Base-by-base conservation (phyloP, 257 asterid genomes). In the Primulina eburnea region DNA sequence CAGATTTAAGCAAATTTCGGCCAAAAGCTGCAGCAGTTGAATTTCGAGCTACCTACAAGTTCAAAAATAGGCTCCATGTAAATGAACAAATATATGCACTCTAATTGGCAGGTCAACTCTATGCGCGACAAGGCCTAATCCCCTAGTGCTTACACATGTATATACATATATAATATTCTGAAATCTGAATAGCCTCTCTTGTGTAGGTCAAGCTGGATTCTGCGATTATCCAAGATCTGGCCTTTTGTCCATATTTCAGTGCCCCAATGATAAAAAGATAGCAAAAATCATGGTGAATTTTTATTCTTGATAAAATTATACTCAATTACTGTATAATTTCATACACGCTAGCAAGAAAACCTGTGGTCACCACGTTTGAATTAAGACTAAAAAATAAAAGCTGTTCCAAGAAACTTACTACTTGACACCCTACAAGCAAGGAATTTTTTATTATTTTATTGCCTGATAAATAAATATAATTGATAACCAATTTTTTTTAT, bases 101-200 rank as follows among this genome's bases (percentile, higher is more conserved):
- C 73, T 75, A 70, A 82, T 73, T 82, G 84, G 82, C 80, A 68
- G 80, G 82, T 82, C 86, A 76, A 78, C 76, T 35, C 75, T 30
- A 64, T 37, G 56, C 34, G 18, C 68, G 40, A 50, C 57, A 50
- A 50, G 20, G 57, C 57, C 57, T 50, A 50, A 50, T 16, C 14
- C 57, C 57, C 57, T 50, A 50, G 20, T 16, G 57, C 57, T 50
- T 0, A 47, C 2, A 4, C n/a, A 47, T 4, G 12, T 12, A 47
- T 14, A 47, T 4, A 47, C 18, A 47, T 47, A 47, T 43, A 43
- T 4, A 43, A 12, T 32, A 32, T 12, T 14, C 55, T 43, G 55
- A 43, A 14, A 43, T 43, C 55, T 43, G 55, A 43, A 43, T 43
- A 14, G 55, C 4, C 47, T 62, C 18, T 32, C 6, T 8, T 12